A percentile compares a stretch with the other conserved stretches of the same genome.
Conservation (phyloP, 2,329 filamentous ascomycete genomes). For the Fusarium paranaense region DNA sequence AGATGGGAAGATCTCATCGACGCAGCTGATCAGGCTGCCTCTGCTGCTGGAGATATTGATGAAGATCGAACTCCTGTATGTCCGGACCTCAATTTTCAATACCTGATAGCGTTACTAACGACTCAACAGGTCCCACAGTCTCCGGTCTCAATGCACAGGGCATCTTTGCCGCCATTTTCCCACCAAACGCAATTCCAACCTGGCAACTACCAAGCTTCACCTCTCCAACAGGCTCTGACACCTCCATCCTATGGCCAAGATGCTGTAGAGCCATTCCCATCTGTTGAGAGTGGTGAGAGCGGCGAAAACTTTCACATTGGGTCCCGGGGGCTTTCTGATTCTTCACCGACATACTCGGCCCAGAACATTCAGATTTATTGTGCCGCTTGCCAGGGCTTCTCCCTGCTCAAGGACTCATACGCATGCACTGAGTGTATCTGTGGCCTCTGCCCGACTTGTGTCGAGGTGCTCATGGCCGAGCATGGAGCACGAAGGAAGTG, state of each 20-base stretch:
- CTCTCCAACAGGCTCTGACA: conserved; percentile 89
- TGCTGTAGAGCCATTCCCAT: conserved; percentile 84
- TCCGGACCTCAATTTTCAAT: not conserved
- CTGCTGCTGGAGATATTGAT: conserved; percentile 89
- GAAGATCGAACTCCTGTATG: conserved; percentile 88
- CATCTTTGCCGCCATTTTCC: conserved; percentile 70
- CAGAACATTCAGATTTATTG: conserved; percentile 92
- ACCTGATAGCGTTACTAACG: conserved; percentile 38
- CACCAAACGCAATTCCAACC: conserved; percentile 70
- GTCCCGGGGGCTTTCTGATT: conserved; percentile 71
- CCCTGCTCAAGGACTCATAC: conserved; percentile 83
- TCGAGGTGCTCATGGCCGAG: conserved; percentile 82
- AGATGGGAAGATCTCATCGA: conserved; percentile 97
- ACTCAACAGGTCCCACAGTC: conserved; percentile 69
- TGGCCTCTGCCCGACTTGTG: conserved; percentile 88
- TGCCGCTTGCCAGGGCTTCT: conserved; percentile 84
- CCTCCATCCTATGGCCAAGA: conserved; percentile 79
- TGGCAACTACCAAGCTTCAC: conserved; percentile 85
- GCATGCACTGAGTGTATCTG: conserved; percentile 98
- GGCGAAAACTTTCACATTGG: conserved; percentile 80
- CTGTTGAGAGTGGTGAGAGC: conserved; percentile 82
- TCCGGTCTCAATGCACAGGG: conserved; percentile 71
- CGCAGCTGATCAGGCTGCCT: conserved; percentile 78
- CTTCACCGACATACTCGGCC: conserved; percentile 79
- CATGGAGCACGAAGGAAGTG: conserved; percentile 82